Base-by-base conservation (phyloP, 495 filamentous ascomycete genomes). In the Aspergillus incahuasiensis region DNA sequence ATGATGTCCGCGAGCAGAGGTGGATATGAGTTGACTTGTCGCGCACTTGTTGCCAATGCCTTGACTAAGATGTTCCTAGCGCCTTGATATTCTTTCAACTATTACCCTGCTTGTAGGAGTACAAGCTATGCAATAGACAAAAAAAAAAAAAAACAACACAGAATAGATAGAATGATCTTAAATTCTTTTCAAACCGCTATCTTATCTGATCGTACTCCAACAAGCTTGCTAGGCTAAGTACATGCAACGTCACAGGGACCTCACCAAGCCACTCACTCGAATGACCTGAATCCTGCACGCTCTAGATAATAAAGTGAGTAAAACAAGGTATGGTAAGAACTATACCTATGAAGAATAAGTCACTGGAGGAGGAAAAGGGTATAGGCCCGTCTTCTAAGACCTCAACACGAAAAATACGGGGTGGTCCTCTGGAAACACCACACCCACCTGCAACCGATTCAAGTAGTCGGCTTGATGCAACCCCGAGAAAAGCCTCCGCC, bases 381-480 rank as follows among this genome's bases (percentile, higher is more conserved):
- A 6, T 39, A 44, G 21, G 40, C n/a, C n/a, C n/a, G n/a, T 20
- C 7, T 3, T 25, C 48, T 40, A 46, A 42, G 45, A 59, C 19
- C 30, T 20, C 18, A 30, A 49, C 16, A 19, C 11, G n/a, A 52
- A 49, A 21, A 43, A 39, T 6, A 48, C 30, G 48, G 25, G 48
- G 18, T 28, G 25, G 7, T 49, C 28, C 47, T 38, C 47, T 38
- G 16, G 43, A n/a, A 45, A 40, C 18, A 56, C 32, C 49, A 53
- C 55, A 52, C 52, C 58, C 58, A 19, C 58, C 54, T 42, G 39
- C 4, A 53, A 56, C 60, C 56, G 50, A 52, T 59, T 49, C 56
- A 57, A 55, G 57, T 48, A 59, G 42, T 56, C 49, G 39, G 55
- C 45, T 56, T 59, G 56, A 56, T 64, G 56, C 56, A 59, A 54